Conservation (phyloP, 2,329 filamentous ascomycete genomes). For the Apiospora marii region DNA sequence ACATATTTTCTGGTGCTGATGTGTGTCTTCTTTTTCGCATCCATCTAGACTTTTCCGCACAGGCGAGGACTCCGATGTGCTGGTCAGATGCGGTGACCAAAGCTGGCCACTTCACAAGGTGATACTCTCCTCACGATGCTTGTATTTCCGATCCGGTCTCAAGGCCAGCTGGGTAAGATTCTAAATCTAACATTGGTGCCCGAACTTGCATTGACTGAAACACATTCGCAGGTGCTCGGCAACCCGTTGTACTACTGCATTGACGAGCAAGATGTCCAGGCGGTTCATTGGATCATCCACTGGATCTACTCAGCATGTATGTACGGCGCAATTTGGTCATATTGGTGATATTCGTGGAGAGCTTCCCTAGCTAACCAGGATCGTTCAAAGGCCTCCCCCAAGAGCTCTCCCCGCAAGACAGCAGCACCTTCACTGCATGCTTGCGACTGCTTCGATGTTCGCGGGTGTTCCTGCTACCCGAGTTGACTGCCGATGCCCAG, state of each 20-base stretch:
- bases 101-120: background rate
- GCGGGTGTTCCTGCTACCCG: background rate
- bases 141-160: background rate
- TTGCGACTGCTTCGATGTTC: background rate
- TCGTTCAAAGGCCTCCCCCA: background rate
- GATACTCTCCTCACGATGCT: background rate
- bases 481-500: background rate
- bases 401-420: background rate
- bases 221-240: background rate
- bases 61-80: background rate
- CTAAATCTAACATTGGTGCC: no score
- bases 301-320: background rate
- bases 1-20: background rate
- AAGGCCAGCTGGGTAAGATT: background rate
- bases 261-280: background rate
- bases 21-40: no score
- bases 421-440: background rate
- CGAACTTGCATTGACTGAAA: background rate
- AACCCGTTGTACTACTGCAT: background rate
- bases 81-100: background rate
- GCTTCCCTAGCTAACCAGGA: background rate
- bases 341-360: background rate
- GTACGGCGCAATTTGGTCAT: background rate
- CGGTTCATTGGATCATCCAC: background rate
- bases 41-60: background rate